Conservation (phyloP, 805 yeast genomes). For the Yamadazyma philogaea region DNA sequence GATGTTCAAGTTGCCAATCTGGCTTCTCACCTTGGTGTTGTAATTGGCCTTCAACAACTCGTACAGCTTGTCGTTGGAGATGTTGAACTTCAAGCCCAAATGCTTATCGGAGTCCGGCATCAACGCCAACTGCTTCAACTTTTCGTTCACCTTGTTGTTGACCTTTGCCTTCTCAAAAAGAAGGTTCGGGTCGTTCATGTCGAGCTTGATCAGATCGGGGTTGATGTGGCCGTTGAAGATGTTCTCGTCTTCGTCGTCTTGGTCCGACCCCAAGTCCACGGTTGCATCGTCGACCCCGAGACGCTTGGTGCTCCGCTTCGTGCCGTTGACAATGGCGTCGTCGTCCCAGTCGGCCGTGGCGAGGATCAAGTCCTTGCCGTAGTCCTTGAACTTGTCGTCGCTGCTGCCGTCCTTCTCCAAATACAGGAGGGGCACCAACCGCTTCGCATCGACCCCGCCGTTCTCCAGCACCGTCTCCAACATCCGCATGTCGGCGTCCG, state of each 20-base stretch:
- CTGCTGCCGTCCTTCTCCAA: slow-evolving; percentile 31
- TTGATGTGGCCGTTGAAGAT: slow-evolving; percentile 67
- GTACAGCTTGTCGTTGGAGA: slow-evolving; percentile 87
- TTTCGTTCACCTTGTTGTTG: slow-evolving; percentile 6
- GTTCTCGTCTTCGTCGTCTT: slow-evolving; percentile 54
- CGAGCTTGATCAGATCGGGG: slow-evolving; percentile 50
- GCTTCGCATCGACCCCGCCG: slow-evolving; percentile 17
- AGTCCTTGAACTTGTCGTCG: slow-evolving; percentile 39
- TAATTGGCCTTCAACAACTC: slow-evolving; percentile 80
- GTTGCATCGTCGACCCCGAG: neutral
- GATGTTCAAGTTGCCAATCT: slow-evolving; percentile 83
- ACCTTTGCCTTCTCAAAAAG: slow-evolving; percentile 47
- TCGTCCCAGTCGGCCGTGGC: slow-evolving; percentile 82
- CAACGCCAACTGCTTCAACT: slow-evolving; percentile 25
- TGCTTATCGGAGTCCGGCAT: slow-evolving; percentile 55
- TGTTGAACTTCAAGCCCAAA: slow-evolving; percentile 62
- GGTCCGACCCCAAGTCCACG: slow-evolving; percentile 14
- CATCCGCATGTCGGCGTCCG: slow-evolving; percentile 30
- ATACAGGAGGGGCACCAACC: slow-evolving; percentile 28
- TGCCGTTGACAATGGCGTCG: slow-evolving; percentile 54
- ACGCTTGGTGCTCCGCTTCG: slow-evolving; percentile 7
- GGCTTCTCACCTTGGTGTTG: slow-evolving; percentile 88
- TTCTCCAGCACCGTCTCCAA: slow-evolving; percentile 25
- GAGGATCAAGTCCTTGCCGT: slow-evolving; percentile 54
- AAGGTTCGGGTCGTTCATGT: slow-evolving; percentile 84